Percentiles rank a stretch among this genome's conserved stretches.
Evolutionary conservation across 345 rosid species (phyloP).

Genomic region (Pistacia vera): DNA sequence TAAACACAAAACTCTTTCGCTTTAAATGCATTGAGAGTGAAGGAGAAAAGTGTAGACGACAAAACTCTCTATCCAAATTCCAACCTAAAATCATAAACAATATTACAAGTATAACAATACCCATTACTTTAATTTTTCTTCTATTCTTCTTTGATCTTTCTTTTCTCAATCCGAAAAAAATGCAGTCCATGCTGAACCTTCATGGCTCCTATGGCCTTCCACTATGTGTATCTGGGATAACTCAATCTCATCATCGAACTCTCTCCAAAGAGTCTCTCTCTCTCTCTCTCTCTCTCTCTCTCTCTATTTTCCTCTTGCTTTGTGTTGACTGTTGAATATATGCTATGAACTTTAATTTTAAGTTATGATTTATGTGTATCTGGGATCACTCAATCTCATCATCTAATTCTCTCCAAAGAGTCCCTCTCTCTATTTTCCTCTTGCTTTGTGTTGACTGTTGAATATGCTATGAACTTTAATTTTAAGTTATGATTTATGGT

Average conservation of each 20-base stretch:
- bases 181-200: conserved; percentile 50
- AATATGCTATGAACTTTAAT: neutral
- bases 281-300: conserved; percentile 16
- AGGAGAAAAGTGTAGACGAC: neutral
- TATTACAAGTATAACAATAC: neutral
- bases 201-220: conserved; percentile 56
- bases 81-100: neutral
- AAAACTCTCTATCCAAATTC: neutral
- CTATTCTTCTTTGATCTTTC: neutral
- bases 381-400: conserved; percentile 36
- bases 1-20: neutral
- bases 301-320: neutral
- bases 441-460: neutral
- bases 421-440: conserved; percentile 1
- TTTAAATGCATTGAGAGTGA: neutral
- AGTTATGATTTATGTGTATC: conserved; percentile 14
- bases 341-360: neutral
- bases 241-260: conserved; percentile 25
- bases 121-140: neutral
- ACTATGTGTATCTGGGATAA: conserved; percentile 46
- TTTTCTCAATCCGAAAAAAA: neutral
- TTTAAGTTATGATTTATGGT: neutral
- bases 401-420: conserved; percentile 44
- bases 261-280: conserved; percentile 42
- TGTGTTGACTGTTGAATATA: neutral